Percentiles rank a stretch among this genome's conserved stretches.
phyloP scores from a whole-genome alignment of 352 stramenopile genomes.

The Globisporangium orthogonon region DNA sequence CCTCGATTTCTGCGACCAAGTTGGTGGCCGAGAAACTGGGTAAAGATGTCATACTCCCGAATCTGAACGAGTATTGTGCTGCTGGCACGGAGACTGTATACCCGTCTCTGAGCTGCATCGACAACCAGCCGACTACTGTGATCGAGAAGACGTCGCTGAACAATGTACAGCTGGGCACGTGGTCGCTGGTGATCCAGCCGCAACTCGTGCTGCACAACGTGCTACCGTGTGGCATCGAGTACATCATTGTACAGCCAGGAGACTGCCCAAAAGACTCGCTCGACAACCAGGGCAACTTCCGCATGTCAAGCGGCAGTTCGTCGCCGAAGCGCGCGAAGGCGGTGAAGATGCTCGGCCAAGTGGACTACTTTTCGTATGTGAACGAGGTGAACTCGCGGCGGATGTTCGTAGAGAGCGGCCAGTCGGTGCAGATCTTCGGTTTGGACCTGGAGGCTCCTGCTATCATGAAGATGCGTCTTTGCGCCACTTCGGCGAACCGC shows the following conservation, averaged over 20 bases:
- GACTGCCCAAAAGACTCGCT: constrained; percentile 65
- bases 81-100: constrained; percentile 66
- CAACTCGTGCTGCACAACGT: constrained; percentile 81
- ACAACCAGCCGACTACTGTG: constrained; percentile 77
- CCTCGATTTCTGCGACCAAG: constrained; percentile 30
- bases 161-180: constrained; percentile 43
- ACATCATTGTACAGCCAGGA: constrained; percentile 67
- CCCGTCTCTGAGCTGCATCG: constrained; percentile 62
- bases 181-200: constrained; percentile 76
- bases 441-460: constrained; percentile 58
- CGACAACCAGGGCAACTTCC: constrained; percentile 53
- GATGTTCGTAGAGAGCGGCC: constrained; percentile 73
- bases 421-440: constrained; percentile 77
- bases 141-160: constrained; percentile 73
- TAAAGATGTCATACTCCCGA: constrained; percentile 46
- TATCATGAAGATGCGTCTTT: constrained; percentile 76
- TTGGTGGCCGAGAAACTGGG: constrained; percentile 66
- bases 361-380: constrained; percentile 72
- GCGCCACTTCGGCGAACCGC: constrained; percentile 42
- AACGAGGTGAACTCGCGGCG: constrained; percentile 72
- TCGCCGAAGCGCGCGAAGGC: constrained; percentile 39
- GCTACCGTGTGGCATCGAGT: constrained; percentile 77
- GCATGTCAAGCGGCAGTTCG: constrained; percentile 19
- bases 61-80: constrained; percentile 30
- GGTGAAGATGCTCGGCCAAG: constrained; percentile 38